phyloP scores from a whole-genome alignment of 2,329 filamentous ascomycete species.

The Calonectria hongkongensis region DNA sequence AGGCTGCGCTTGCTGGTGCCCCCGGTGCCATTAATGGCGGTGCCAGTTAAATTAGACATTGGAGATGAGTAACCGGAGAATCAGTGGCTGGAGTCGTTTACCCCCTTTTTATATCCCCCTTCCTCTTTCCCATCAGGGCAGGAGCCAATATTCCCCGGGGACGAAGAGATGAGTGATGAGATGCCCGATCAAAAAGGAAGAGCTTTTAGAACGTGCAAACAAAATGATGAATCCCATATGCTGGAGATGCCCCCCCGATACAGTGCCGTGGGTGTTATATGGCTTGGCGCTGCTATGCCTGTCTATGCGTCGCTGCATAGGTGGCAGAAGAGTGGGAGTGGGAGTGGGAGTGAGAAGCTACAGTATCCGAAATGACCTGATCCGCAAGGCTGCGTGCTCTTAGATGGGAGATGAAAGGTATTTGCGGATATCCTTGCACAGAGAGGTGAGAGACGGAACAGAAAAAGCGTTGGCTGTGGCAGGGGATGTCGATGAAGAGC shows the following conservation, averaged over 20 bases:
- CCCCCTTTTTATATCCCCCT: conserved; percentile 54
- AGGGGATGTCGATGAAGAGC: conserved; percentile 35
- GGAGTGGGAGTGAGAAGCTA: conserved; percentile 25
- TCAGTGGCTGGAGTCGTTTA: conserved; percentile 52
- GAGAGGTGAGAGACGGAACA: conserved; percentile 1
- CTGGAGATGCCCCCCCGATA: conserved; percentile 47
- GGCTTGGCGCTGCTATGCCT: conserved; percentile 39
- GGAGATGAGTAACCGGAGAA: conserved; percentile 42
- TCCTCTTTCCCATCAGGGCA: conserved; percentile 53
- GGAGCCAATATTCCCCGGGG: conserved; percentile 55
- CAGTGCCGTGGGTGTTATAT: conserved; percentile 53
- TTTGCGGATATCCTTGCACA: conserved; percentile 21
- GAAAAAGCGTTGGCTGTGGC: conserved; percentile 32
- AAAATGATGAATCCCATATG: conserved; percentile 51
- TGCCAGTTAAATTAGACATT: conserved; percentile 48
- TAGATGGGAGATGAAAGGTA: conserved; percentile 35
- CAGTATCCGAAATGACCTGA: conserved; percentile 35
- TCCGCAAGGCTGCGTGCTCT: conserved; percentile 32
- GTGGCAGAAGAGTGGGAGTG: conserved; percentile 24
- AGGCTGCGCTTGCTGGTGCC: conserved; percentile 48
- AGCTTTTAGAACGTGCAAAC: conserved; percentile 56
- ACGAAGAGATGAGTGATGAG: conserved; percentile 52
- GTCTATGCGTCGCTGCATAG: conserved; percentile 19
- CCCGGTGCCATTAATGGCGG: conserved; percentile 52
- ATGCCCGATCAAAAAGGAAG: conserved; percentile 54